Percentiles rank a stretch among this genome's conserved stretches.
phyloP scores from a whole-genome alignment of 352 stramenopile species.

The Elongisporangium prolatum region DNA sequence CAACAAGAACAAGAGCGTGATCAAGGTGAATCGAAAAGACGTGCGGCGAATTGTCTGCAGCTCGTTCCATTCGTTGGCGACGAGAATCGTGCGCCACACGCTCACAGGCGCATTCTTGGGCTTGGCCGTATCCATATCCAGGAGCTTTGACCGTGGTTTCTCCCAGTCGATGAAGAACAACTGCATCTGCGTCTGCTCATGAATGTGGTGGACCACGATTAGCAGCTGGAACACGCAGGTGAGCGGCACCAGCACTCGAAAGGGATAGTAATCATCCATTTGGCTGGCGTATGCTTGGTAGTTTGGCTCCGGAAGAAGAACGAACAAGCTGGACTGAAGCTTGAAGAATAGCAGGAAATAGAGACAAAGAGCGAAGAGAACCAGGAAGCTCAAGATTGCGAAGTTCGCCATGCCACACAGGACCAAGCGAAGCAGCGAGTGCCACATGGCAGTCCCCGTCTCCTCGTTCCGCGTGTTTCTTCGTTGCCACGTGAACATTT shows the following conservation, averaged over 20 bases:
- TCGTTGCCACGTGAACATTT: conserved; percentile 87
- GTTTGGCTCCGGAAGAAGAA: conserved; percentile 78
- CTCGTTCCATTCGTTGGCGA: conserved; percentile 93
- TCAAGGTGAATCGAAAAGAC: conserved; percentile 77
- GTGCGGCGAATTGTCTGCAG: conserved; percentile 82
- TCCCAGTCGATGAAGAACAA: conserved; percentile 96
- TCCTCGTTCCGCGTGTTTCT: conserved; percentile 67
- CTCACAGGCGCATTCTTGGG: conserved; percentile 66
- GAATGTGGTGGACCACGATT: conserved; percentile 62
- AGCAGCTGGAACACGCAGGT: conserved; percentile 83
- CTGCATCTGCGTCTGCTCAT: conserved; percentile 73
- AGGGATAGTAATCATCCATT: conserved; percentile 85
- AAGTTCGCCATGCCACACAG: conserved; percentile 34
- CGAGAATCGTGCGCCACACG: conserved; percentile 92
- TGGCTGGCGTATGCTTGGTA: conserved; percentile 38
- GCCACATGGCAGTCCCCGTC: conserved; percentile 43
- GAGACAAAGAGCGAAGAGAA: conserved; percentile 71
- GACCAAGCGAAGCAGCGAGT: conserved; percentile 37
- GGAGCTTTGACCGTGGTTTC: conserved; percentile 64
- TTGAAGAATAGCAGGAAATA: conserved; percentile 96
- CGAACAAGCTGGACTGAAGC: conserved; percentile 82
- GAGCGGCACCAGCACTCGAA: conserved; percentile 76
- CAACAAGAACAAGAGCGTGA: conserved; percentile 87
- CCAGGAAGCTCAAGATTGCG: conserved; percentile 34
- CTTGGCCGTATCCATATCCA: conserved; percentile 45